phyloP scores from a whole-genome alignment of 1,284 basidiomycete species.

The Lignosus rhinocerotis region DNA sequence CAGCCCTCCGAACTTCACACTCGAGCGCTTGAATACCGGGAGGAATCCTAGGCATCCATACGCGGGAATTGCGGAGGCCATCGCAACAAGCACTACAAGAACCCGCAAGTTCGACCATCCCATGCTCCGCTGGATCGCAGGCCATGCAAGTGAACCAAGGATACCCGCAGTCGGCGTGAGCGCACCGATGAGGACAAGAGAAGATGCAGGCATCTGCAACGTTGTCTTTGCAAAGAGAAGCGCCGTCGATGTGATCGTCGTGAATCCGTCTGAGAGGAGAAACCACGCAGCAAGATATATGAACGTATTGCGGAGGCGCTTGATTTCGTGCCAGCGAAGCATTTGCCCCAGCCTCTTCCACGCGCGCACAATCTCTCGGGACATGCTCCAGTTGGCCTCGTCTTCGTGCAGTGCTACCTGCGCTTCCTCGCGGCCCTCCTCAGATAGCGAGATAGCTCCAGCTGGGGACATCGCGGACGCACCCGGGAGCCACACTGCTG shows the following conservation, averaged over 20 bases:
- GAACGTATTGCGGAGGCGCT: slow-evolving; percentile 80
- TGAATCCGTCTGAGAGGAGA: slow-evolving; percentile 85
- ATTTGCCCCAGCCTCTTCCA: slow-evolving; percentile 72
- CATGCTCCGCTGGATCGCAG: slow-evolving; percentile 59
- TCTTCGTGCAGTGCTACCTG: slow-evolving; percentile 17
- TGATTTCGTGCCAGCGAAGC: slow-evolving; percentile 69
- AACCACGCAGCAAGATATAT: slow-evolving; percentile 89
- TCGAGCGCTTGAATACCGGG: slow-evolving; percentile 43
- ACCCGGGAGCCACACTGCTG: slow-evolving; percentile 69
- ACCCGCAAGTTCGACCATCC: slow-evolving; percentile 69
- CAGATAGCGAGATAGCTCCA: slow-evolving; percentile 16
- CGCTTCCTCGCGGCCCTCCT: slow-evolving; percentile 8
- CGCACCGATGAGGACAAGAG: slow-evolving; percentile 72
- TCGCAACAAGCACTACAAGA: slow-evolving; percentile 64
- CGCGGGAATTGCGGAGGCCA: slow-evolving; percentile 70
- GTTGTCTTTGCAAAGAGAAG: slow-evolving; percentile 82
- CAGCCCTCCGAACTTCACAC: slow-evolving; percentile 64
- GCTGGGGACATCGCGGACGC: slow-evolving; percentile 17
- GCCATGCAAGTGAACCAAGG: slow-evolving; percentile 73
- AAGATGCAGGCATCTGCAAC: slow-evolving; percentile 70
- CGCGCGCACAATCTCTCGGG: slow-evolving; percentile 55
- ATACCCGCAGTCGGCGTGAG: slow-evolving; percentile 73
- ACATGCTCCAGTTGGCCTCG: slow-evolving; percentile 43
- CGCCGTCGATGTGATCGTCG: slow-evolving; percentile 82
- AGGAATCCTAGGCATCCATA: slow-evolving; percentile 86